Conservation (phyloP, 352 stramenopile genomes). For the Halophytophthora batemanensis region DNA sequence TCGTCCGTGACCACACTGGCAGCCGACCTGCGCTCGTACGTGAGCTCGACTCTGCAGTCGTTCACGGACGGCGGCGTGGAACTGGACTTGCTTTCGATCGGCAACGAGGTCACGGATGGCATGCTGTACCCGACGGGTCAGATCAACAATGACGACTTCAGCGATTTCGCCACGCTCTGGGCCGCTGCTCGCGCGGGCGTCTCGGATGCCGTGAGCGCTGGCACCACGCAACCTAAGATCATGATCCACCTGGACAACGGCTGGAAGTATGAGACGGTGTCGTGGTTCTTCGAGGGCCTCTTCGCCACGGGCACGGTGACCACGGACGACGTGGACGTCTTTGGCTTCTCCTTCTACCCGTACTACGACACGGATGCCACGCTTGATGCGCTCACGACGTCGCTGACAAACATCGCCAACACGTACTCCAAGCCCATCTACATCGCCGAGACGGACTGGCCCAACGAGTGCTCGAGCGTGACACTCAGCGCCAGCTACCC, state of each 20-base stretch:
- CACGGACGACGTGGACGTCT: conserved; percentile 25
- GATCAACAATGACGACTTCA: conserved; percentile 26
- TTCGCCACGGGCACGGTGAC: conserved; percentile 24
- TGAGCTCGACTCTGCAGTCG: conserved; percentile 25
- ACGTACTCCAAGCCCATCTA: conserved; percentile 33
- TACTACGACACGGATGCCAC: conserved; percentile 28
- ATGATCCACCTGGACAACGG: conserved; percentile 35
- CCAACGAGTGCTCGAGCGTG: conserved; percentile 24
- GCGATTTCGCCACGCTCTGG: conserved; percentile 23
- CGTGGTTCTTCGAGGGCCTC: conserved; percentile 28
- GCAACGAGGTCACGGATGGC: conserved; percentile 30
- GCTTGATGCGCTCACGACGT: conserved; percentile 23
- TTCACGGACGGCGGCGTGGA: conserved; percentile 28
- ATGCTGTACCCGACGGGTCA: conserved; percentile 30
- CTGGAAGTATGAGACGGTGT: conserved; percentile 28
- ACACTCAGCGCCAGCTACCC: conserved; percentile 23
- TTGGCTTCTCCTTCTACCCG: conserved; percentile 33
- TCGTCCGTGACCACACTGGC: conserved; percentile 18
- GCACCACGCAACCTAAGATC: conserved; percentile 24
- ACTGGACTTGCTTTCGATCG: conserved; percentile 25
- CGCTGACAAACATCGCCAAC: conserved; percentile 21
- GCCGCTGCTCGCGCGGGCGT: conserved; percentile 23
- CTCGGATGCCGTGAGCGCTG: conserved; percentile 17
- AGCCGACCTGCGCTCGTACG: conserved; percentile 14
- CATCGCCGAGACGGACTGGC: conserved; percentile 30